Evolutionary conservation across 2,329 filamentous ascomycete species (phyloP), one percentile per base, ranked within the genome.

Genomic region (Lachnellula arida): DNA sequence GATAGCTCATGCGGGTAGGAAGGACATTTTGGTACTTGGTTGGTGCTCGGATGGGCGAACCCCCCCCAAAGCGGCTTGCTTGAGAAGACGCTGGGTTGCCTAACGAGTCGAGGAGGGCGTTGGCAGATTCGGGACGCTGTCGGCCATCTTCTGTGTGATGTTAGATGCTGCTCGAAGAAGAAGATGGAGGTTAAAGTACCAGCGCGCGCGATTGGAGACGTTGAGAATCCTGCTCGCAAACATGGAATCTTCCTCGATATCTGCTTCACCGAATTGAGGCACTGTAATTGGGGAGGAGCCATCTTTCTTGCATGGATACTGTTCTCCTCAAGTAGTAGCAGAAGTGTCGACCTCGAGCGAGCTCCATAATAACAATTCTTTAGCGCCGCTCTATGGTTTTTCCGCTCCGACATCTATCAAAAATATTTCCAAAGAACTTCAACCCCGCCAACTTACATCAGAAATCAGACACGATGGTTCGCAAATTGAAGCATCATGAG

Each of bases 401-500:
- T 53, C 65, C 63, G 61, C 8, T 22, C 51, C 35, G 28, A 49
- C 9, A n/a, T 9, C 25, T n/a, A 49, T 44, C 35, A 46, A 53
- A 61, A 57, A 60, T 59, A 57, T 60, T 65, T 60, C 54, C 23
- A 35, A 60, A 35, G 37, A 49, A 25, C 48, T n/a, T 56, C 51
- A 47, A 49, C 54, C 47, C 55, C 46, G 51, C 55, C 57, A 32
- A 17, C 46, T 49, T 32, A 28, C 22, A 37, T 48, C 25, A 12
- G 22, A 22, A 34, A n/a, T 14, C 19, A 43, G 44, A 11, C 15
- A 53, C 64, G 23, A 97, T 97, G 94, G 91, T 96, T 65, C 88
- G 94, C 67, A 91, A 96, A 78, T 85, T 99, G 71, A 97, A 97
- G 76, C 84, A 96, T 75, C 93, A 97, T 76, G 94, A 99, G 85